Conservation (phyloP, 257 asterid species). For the Ehretia macrophylla region DNA sequence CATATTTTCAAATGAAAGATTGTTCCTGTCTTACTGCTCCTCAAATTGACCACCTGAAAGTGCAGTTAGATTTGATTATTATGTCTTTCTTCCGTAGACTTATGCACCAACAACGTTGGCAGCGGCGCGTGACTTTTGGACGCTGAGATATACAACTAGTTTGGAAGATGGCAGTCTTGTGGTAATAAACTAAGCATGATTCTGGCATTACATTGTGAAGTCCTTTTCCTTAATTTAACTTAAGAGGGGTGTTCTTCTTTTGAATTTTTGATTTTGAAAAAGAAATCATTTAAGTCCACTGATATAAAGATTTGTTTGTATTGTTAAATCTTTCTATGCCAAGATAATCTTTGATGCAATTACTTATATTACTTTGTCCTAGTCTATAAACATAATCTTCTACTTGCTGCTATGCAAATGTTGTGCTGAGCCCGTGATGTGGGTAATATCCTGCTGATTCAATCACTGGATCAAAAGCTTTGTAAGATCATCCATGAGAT, state of each 20-base stretch:
- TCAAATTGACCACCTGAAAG: not conserved
- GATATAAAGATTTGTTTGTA: too few relatives aligned
- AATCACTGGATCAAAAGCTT: not conserved
- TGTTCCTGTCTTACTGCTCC: not conserved
- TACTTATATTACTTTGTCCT: too few relatives aligned
- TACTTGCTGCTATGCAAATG: too few relatives aligned
- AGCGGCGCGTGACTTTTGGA: slow-evolving; percentile 96
- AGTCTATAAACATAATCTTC: too few relatives aligned
- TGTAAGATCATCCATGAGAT: not conserved
- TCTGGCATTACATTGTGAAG: not conserved
- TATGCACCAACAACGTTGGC: slow-evolving; percentile 98
- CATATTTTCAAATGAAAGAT: not conserved
- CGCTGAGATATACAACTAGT: slow-evolving; percentile 64
- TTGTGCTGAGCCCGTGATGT: too few relatives aligned
- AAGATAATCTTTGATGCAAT: too few relatives aligned
- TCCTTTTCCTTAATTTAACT: not conserved
- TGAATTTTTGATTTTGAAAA: too few relatives aligned
- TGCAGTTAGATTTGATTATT: not conserved
- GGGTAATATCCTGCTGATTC: too few relatives aligned
- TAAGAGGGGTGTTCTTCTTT: too few relatives aligned
- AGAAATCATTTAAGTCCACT: too few relatives aligned
- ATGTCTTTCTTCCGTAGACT: slow-evolving; percentile 33
- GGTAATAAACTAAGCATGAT: slow-evolving; percentile 38
- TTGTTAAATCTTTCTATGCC: too few relatives aligned
- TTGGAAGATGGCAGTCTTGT: slow-evolving; percentile 96